Percentiles rank a stretch among this genome's conserved stretches.
phyloP scores from a whole-genome alignment of 169 alveolate species.

The Hepatocystis sp. region DNA sequence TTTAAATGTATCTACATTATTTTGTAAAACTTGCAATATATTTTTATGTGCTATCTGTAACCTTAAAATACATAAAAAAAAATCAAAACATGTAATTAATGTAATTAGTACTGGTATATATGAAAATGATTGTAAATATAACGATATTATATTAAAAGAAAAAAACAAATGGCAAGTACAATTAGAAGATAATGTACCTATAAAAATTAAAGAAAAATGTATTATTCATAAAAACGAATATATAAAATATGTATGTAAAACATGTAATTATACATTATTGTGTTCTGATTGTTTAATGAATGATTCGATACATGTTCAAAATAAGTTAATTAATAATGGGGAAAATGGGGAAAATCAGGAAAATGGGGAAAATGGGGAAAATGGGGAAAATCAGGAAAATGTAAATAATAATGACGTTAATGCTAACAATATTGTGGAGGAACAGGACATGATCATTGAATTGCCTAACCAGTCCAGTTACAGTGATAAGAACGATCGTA shows the following conservation, averaged over 20 bases:
- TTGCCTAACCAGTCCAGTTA: too few species aligned
- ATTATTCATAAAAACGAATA: constrained; percentile 43
- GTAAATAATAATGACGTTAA: too few species aligned
- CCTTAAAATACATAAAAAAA: constrained; percentile 43
- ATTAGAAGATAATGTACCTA: constrained; percentile 25
- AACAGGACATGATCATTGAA: too few species aligned
- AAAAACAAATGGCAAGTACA: constrained; percentile 74
- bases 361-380: not conserved
- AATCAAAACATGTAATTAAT: constrained; percentile 22
- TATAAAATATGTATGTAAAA: constrained; percentile 58
- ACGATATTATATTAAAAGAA: constrained; percentile 49
- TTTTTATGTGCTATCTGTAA: constrained; percentile 72
- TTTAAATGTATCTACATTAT: constrained; percentile 49
- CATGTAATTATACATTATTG: constrained; percentile 28
- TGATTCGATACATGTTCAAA: constrained; percentile 60
- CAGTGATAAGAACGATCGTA: too few species aligned
- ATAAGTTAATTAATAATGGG: not conserved
- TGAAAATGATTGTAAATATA: constrained; percentile 34
- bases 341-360: not conserved
- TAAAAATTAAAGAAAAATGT: constrained; percentile 69
- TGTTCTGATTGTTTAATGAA: constrained; percentile 64
- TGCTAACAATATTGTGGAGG: too few species aligned
- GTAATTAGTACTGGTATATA: constrained; percentile 59
- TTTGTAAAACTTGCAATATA: constrained; percentile 72
- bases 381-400: not conserved